Evolutionary conservation across 2,329 filamentous ascomycete species (phyloP).

Genomic region (Sporothrix phasma): DNA sequence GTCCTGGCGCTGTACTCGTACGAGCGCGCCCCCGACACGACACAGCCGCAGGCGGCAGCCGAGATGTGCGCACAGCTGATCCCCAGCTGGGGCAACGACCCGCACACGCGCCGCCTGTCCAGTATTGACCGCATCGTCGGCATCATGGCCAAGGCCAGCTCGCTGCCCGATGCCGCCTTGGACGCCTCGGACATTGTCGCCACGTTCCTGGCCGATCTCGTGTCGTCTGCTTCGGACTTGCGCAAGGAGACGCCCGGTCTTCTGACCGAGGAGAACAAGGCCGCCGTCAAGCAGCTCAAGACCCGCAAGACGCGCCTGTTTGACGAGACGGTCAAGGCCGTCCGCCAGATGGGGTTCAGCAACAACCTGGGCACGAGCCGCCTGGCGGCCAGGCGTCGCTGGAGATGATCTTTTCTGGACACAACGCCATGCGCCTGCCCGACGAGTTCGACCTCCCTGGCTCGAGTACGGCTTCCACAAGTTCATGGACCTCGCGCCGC

Average conservation of each 20-base stretch:
- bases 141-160: constrained; percentile 48
- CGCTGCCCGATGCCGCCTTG: constrained; percentile 32
- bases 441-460: constrained; percentile 25
- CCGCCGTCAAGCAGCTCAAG: constrained; percentile 78
- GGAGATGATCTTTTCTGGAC: constrained; percentile 56
- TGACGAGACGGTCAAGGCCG: constrained; percentile 71
- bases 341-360: constrained; percentile 83
- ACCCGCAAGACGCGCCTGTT: constrained; percentile 82
- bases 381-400: constrained; percentile 65
- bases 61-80: constrained; percentile 28
- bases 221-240: constrained; percentile 59
- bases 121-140: constrained; percentile 59
- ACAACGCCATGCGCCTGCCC: constrained; percentile 30
- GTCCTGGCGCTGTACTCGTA: constrained; percentile 2
- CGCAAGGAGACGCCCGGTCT: constrained; percentile 71
- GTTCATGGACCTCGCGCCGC: constrained; percentile 61
- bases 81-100: constrained; percentile 28
- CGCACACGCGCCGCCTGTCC: constrained; percentile 52
- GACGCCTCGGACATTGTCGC: constrained; percentile 52
- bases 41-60: constrained; percentile 22
- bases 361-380: constrained; percentile 68
- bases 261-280: constrained; percentile 82
- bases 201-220: constrained; percentile 58
- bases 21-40: background rate
- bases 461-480: constrained; percentile 71